Base-by-base conservation (phyloP, 2,329 filamentous ascomycete species). In the Calonectria pseudoreteaudii region DNA sequence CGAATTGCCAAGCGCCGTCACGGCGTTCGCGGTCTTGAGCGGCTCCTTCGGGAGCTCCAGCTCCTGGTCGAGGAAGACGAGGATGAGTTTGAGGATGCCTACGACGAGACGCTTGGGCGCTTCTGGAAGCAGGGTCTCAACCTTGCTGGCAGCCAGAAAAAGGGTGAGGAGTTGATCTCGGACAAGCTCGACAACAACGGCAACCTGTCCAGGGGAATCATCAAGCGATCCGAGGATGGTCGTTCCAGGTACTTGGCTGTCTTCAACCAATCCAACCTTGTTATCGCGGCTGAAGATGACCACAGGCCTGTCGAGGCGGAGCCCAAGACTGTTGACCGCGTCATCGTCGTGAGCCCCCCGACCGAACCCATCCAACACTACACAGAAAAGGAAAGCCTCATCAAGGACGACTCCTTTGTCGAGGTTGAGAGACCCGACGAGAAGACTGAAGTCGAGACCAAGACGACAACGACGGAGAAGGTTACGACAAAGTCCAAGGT, bases 251-350 rank as follows among this genome's bases (percentile, higher is more conserved):
- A 65, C 41, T n/a, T 65, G 60, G 60, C 60, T 34, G 60, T 65
- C 60, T 65, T 65, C 60, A 65, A 65, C 60, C 60, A 65, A 65
- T 65, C 60, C 60, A 65, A 65, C 60, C 41, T 65, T 47, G 60
- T 65, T 49, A 65, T 65, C 41, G 41, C 38, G 41, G 60, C 38
- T 65, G 60, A 65, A 65, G 60, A 65, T 65, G 60, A 49, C 26
- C 60, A 65, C 41, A 49, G 41, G 60, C 60, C 60, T 65, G 60
- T 47, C 28, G 28, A 65, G 60, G 60, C n/a, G 60, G 60, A 65
- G 60, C 38, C 60, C 38, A 49, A 47, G 38, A 44, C 60, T 14
- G 26, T 65, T 65, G 60, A 47, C 60, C 60, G 60, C 34, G 60
- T 65, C 41, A 49, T 49, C 60, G 60, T 65, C 34, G 56, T 62